Evolutionary conservation across 345 rosid species (phyloP), one percentile per base, ranked within the genome.

Genomic region (Pelargonium nanum): DNA sequence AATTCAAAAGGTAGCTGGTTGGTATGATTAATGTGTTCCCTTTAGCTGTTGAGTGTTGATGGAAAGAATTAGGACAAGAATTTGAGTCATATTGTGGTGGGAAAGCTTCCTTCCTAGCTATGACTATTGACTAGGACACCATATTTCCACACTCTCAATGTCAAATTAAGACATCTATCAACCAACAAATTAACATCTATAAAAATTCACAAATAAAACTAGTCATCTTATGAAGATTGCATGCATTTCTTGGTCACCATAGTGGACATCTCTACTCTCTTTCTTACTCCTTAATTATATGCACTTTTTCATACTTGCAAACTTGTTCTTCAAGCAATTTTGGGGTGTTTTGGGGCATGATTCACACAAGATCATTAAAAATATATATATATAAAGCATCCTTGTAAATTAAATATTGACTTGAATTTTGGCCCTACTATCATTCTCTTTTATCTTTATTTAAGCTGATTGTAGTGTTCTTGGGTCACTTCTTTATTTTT

Each of bases 1-100:
- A 61, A 60, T 52, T 61, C 65, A 68, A 68, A 68, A 71, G 70
- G 58, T 65, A 54, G 57, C 44, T 50, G 57, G 61, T 62, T 58
- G 66, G 58, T n/a, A 53, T 75, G 76, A 68, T 70, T 60, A 34
- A 45, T 48, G 40, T 34, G 55, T 25, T 28, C 53, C 34, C 55
- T 67, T 58, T 75, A 0, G 20, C 53, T 64, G 30, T 67, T 70
- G 40, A 30, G 40, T 64, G 30, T 67, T 70, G 40, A 30, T 6
- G 40, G 4, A 23, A 52, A 66, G 25, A 55, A 45, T 19, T 5
- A 24, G 20, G 24, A 50, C 19, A 60, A 68, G 25, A 52, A 48
- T 21, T 62, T 2, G 56, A 50, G 62, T 12, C 25, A n/a, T 21
- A 57, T 21, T 34, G 22, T 44, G 12, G 21, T 16, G 55, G n/a